Evolutionary conservation across 2,329 filamentous ascomycete species (phyloP).

Genomic region (Apiospora sp.): DNA sequence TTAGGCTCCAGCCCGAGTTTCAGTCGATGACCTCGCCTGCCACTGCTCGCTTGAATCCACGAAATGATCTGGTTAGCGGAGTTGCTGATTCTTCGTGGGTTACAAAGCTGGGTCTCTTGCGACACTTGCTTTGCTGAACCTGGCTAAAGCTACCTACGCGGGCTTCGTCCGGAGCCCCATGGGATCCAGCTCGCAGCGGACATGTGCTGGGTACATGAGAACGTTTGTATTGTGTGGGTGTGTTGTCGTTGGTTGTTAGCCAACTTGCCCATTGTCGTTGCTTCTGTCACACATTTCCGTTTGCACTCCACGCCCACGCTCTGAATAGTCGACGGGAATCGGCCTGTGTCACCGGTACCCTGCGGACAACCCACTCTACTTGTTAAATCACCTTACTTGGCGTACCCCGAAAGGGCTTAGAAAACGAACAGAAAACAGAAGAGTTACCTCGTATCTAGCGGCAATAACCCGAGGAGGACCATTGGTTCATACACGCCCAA

Average conservation of each 20-base stretch:
- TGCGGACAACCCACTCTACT: not conserved
- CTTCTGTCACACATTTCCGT: conserved; percentile 22
- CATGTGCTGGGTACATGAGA: not conserved
- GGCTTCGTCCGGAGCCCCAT: not conserved
- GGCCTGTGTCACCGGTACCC: conserved; percentile 1
- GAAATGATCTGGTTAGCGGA: not conserved
- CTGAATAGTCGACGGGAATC: conserved; percentile 18
- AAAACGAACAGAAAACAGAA: conserved; percentile 8
- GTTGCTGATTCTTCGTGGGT: not conserved
- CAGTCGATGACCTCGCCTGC: not conserved
- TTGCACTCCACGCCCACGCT: conserved; percentile 16
- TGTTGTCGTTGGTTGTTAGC: not conserved
- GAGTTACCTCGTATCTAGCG: not conserved
- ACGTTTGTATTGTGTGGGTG: not conserved
- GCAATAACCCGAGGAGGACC: conserved; percentile 12
- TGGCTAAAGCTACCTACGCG: not conserved
- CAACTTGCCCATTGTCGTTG: not conserved
- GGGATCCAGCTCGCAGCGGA: not conserved
- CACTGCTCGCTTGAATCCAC: not conserved
- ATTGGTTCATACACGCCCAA: not conserved
- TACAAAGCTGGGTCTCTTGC: not conserved
- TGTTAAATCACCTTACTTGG: conserved; percentile 3
- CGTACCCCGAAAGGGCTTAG: not conserved
- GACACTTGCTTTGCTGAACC: not conserved
- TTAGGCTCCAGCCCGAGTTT: not conserved